Percentiles rank a stretch among this genome's conserved stretches.
Evolutionary conservation across 208 protist genomes (phyloP).

Genomic region (Endotrypanum monterogeii): DNA sequence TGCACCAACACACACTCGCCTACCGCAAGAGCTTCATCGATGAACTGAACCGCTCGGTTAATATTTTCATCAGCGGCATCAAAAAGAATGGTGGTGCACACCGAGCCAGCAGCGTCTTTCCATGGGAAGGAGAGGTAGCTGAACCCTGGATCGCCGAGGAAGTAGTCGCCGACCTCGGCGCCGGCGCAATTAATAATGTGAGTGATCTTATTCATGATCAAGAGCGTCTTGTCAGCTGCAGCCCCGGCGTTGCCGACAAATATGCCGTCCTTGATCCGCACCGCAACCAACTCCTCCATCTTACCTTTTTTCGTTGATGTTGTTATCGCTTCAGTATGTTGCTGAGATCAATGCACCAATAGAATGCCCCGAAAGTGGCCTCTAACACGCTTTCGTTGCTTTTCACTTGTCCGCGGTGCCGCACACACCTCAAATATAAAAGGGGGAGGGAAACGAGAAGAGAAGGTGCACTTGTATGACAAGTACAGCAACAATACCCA

Average conservation of each 20-base stretch:
- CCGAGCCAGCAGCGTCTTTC: slow-evolving; percentile 75
- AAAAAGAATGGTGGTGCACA: slow-evolving; percentile 84
- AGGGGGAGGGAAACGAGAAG: slow-evolving; percentile 8
- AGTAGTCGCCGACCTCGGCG: slow-evolving; percentile 83
- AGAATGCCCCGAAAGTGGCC: background rate
- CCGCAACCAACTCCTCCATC: slow-evolving; percentile 77
- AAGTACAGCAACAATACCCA: background rate
- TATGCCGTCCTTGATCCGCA: slow-evolving; percentile 93
- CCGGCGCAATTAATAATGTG: slow-evolving; percentile 93
- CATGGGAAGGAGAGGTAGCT: slow-evolving; percentile 92
- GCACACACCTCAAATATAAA: background rate
- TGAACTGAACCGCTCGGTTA: slow-evolving; percentile 72
- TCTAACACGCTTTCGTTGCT: background rate
- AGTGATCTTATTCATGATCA: slow-evolving; percentile 92
- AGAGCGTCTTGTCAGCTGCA: slow-evolving; percentile 87
- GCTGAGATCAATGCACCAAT: too few relatives aligned
- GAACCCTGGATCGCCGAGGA: slow-evolving; percentile 67
- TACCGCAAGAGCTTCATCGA: slow-evolving; percentile 77
- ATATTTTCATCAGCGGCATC: slow-evolving; percentile 87
- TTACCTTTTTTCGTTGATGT: too few relatives aligned
- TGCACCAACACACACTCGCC: slow-evolving; percentile 93
- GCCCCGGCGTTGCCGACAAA: slow-evolving; percentile 89
- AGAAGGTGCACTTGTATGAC: slow-evolving; percentile 8
- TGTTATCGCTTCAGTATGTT: too few relatives aligned
- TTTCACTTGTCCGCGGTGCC: background rate